Percentiles rank a stretch among this genome's conserved stretches.
phyloP scores from a whole-genome alignment of 164 flowering plant genomes.

The Magnolia kwangsiensis region DNA sequence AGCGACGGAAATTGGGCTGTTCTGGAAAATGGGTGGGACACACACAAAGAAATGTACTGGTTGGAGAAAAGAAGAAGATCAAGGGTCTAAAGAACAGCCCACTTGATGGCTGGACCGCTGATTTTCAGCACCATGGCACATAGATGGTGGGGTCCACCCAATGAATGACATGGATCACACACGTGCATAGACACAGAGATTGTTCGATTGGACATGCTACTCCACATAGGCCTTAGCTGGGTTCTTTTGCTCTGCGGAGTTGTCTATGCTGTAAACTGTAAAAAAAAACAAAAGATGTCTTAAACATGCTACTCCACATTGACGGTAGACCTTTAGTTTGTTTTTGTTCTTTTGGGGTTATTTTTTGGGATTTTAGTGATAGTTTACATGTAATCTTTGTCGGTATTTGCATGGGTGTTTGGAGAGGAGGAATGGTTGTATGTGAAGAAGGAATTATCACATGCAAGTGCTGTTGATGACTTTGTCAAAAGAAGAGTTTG shows the following conservation, averaged over 20 bases:
- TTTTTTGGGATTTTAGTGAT: too few species aligned
- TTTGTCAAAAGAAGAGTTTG: background rate
- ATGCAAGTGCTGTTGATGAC: conserved; percentile 5
- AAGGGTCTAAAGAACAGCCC: too few species aligned
- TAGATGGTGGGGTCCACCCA: background rate
- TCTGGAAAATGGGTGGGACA: background rate
- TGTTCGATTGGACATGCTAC: background rate
- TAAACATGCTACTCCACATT: too few species aligned
- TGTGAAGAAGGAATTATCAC: background rate
- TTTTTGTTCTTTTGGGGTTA: too few species aligned
- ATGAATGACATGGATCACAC: background rate
- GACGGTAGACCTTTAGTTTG: too few species aligned
- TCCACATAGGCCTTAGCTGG: background rate
- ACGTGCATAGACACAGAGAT: background rate
- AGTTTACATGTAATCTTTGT: too few species aligned
- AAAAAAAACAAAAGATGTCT: too few species aligned
- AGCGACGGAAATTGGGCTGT: background rate
- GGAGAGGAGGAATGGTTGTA: too few species aligned
- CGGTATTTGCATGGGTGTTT: too few species aligned
- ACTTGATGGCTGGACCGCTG: too few species aligned
- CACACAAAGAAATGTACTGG: too few species aligned
- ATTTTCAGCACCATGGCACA: background rate
- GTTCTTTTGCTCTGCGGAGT: background rate
- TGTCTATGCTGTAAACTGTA: background rate
- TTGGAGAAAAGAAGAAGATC: too few species aligned